Percentiles rank a stretch among this genome's conserved stretches.
phyloP scores from a whole-genome alignment of 495 filamentous ascomycete species.

The Tuber microsphaerosporum region DNA sequence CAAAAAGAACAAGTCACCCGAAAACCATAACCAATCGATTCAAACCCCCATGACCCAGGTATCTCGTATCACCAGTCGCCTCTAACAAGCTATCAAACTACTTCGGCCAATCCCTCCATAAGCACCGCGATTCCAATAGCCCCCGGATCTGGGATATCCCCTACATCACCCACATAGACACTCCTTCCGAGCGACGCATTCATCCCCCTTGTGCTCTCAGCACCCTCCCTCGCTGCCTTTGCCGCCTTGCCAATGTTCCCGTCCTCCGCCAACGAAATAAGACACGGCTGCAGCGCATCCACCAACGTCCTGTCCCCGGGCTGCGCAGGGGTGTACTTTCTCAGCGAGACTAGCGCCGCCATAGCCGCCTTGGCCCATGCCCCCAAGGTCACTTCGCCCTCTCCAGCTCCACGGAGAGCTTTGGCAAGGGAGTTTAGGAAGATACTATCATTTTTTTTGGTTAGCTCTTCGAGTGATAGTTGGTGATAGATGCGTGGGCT shows the following conservation, averaged over 20 bases:
- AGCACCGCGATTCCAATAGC: conserved; percentile 78
- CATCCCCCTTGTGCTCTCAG: conserved; percentile 84
- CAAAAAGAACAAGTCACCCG: neutral
- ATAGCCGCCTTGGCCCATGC: conserved; percentile 71
- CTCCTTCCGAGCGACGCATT: conserved; percentile 76
- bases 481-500: neutral
- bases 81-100: neutral
- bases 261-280: conserved; percentile 58
- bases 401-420: conserved; percentile 57
- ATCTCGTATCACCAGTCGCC: neutral
- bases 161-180: conserved; percentile 86
- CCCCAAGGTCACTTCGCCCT: conserved; percentile 45
- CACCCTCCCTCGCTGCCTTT: conserved; percentile 64
- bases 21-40: neutral
- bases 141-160: conserved; percentile 82
- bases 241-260: conserved; percentile 61
- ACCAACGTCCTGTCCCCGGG: conserved; percentile 84
- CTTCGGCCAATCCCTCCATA: conserved; percentile 66
- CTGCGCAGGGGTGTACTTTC: conserved; percentile 80
- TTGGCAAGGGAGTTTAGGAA: conserved; percentile 86
- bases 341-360: conserved; percentile 62
- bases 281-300: conserved; percentile 84
- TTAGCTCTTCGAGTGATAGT: conserved; percentile 5
- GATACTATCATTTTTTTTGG: conserved; percentile 48
- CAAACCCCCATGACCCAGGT: neutral